phyloP scores from a whole-genome alignment of 805 yeast genomes.

The Candida krabiensis region DNA sequence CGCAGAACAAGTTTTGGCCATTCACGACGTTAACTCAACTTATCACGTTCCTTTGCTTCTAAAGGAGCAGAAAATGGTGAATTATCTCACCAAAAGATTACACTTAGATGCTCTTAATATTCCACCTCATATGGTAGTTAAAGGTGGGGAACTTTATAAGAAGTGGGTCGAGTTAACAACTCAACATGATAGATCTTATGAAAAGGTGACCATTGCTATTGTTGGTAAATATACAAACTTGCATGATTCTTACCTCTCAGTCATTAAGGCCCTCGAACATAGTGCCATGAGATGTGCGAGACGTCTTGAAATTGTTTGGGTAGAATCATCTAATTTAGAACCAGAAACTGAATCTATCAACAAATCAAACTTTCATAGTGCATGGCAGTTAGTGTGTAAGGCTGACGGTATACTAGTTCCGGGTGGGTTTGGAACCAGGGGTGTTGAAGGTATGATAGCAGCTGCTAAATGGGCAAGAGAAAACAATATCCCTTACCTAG shows the following conservation, averaged over 20 bases:
- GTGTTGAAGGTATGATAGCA: slow-evolving; percentile 96
- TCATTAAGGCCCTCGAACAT: slow-evolving; percentile 93
- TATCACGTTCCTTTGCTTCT: slow-evolving; percentile 95
- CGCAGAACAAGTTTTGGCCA: slow-evolving; percentile 95
- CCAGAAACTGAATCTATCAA: slow-evolving; percentile 59
- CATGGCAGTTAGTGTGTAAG: slow-evolving; percentile 90
- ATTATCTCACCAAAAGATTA: slow-evolving; percentile 69
- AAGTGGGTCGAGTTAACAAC: slow-evolving; percentile 83
- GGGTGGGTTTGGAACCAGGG: slow-evolving; percentile 97
- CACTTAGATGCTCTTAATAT: slow-evolving; percentile 49
- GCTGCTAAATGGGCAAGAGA: slow-evolving; percentile 99
- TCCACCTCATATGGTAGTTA: slow-evolving; percentile 49
- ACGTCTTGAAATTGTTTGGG: slow-evolving; percentile 89
- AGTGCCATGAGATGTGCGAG: slow-evolving; percentile 87
- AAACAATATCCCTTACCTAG: slow-evolving; percentile 88
- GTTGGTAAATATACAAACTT: slow-evolving; percentile 97
- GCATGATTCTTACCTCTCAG: slow-evolving; percentile 93
- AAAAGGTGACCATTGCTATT: slow-evolving; percentile 88
- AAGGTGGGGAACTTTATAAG: slow-evolving; percentile 67
- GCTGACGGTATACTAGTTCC: slow-evolving; percentile 98
- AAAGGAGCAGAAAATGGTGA: slow-evolving; percentile 81
- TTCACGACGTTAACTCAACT: slow-evolving; percentile 94
- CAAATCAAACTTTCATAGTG: slow-evolving; percentile 83
- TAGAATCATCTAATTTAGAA: slow-evolving; percentile 90
- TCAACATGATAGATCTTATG: slow-evolving; percentile 78